Conservation (phyloP, 305 asterid species). For the Plantago coronopus region DNA sequence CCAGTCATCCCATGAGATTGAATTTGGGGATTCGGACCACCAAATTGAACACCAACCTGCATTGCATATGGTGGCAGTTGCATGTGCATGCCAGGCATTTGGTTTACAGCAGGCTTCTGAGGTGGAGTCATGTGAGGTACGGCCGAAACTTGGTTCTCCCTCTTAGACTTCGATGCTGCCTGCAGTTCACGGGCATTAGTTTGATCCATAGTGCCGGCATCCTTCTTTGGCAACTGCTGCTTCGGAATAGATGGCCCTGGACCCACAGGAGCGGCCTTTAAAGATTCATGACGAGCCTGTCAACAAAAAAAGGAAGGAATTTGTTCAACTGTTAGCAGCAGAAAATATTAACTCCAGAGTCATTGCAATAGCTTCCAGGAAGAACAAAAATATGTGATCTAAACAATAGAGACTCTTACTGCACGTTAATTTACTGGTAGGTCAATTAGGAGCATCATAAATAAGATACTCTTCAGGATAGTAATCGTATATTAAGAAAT, state of each 20-base stretch:
- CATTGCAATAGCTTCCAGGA: conserved; percentile 4
- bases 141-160: conserved; percentile 48
- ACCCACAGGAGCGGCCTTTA: conserved; percentile 37
- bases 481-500: not conserved
- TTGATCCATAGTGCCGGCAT: conserved; percentile 40
- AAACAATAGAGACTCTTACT: not conserved
- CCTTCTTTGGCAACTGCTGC: conserved; percentile 58
- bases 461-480: not conserved
- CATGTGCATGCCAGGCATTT: conserved; percentile 53
- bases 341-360: conserved; percentile 14
- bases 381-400: conserved; percentile 4
- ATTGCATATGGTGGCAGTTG: conserved; percentile 55
- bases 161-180: conserved; percentile 42
- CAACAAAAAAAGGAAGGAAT: conserved; percentile 2
- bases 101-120: conserved; percentile 53
- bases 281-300: conserved; percentile 57
- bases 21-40: conserved; percentile 64
- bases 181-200: conserved; percentile 46
- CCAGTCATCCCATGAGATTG: conserved; percentile 64
- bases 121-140: conserved; percentile 42
- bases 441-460: conserved; percentile 12
- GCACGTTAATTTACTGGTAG: not conserved
- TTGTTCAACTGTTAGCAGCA: conserved; percentile 7
- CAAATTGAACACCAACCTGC: conserved; percentile 58
- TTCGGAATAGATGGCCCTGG: conserved; percentile 51